Conservation (phyloP, 495 filamentous ascomycete species). For the Penicillium desertorum region DNA sequence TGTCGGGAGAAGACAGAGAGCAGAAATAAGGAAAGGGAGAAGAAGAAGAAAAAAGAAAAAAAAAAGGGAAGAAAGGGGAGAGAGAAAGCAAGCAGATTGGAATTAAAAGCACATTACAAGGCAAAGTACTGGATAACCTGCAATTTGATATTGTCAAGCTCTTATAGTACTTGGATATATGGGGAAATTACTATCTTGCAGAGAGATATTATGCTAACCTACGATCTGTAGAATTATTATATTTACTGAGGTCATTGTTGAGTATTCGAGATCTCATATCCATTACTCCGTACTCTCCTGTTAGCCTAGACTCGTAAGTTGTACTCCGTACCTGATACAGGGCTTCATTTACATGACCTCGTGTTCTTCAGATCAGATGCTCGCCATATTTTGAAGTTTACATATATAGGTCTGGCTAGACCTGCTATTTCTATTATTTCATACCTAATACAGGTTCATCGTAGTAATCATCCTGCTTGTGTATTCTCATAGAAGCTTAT, state of each 20-base stretch:
- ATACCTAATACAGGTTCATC: background rate
- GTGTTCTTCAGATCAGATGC: background rate
- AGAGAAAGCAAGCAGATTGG: constrained; percentile 17
- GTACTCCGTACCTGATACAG: background rate
- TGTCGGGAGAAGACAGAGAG: constrained; percentile 10
- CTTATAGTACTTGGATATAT: background rate
- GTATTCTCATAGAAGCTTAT: background rate
- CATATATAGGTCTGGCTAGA: background rate
- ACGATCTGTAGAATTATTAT: background rate
- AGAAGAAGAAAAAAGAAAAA: constrained; percentile 11
- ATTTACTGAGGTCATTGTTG: background rate
- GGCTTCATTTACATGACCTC: background rate
- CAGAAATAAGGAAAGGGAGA: constrained; percentile 2
- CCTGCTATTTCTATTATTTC: background rate
- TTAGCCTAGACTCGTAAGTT: constrained; percentile 1
- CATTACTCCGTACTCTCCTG: background rate
- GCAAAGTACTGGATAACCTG: constrained; percentile 4
- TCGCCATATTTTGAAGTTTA: background rate
- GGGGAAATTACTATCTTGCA: background rate
- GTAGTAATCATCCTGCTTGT: background rate
- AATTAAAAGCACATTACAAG: constrained; percentile 19
- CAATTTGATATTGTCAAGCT: constrained; percentile 7
- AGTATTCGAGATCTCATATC: background rate
- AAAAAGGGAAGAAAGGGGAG: constrained; percentile 21
- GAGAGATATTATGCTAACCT: background rate